Base-by-base conservation (phyloP, 202 grass and related monocot genomes). In the Panicum hallii region DNA sequence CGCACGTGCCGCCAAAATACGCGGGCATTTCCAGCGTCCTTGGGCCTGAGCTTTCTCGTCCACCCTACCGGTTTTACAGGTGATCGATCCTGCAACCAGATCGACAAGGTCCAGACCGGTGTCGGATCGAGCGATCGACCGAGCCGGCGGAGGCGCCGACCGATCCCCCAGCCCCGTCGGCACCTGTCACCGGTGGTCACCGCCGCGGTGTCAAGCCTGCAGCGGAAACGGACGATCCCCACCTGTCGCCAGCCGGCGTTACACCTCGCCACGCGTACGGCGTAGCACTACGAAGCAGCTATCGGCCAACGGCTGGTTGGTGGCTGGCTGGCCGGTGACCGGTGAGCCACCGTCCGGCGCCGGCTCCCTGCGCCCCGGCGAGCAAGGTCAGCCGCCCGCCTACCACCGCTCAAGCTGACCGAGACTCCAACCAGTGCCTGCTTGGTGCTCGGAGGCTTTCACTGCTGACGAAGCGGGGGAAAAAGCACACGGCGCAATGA, bases 271-370 rank as follows among this genome's bases (percentile, higher is more conserved):
- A 20, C 73, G 73, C 47, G 47, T 15, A 15, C 26, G 26, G 26
- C 26, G 26, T 26, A 26, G 26, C 26, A 26, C 26, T 26, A 26
- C 26, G 47, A 12, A 0, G 47, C 47, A 49, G 2, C 47, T 11
- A 7, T n/a, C 54, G 20, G 54, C 19, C 40, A 67, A n/a, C 40
- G 52, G 16, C 13, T 3, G 30, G 64, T 68, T 49, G 83, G 44
- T 70, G 26, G 67, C 30, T 71, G 11, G 47, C 47, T 3, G 22
- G 64, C 3, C 40, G 58, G 61, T 19, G 44, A 45, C 10, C 40
- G 57, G 23, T 63, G 57, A 11, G 43, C 63, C 63, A 85, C 75
- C 64, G 26, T 41, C 84, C 62, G 60, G 55, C 75, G 23, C 70
- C 78, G 32, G 4, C 7, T 49, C 36, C 72, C 79, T 82, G 61